These are phyloP conservation scores for Chaetomiaceae sp. DNA, from an alignment of 2,329 filamentous ascomycete species.

Conservation along the genomic window DNA sequence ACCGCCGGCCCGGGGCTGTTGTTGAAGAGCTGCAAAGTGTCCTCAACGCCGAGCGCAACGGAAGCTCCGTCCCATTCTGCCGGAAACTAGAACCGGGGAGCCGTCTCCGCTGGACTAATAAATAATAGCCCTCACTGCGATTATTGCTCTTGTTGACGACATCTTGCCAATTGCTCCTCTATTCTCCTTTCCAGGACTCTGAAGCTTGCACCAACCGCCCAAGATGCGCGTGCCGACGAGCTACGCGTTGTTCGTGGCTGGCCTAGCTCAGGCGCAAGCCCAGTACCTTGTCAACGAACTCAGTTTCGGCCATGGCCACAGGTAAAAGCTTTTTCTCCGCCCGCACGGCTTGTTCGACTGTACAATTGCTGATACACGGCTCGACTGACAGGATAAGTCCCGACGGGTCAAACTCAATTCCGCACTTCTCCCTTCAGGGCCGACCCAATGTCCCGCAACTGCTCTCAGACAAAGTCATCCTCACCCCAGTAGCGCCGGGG, in stretches of 20 bases:
- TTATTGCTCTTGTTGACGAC: background rate
- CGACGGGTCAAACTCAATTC: conserved; percentile 48
- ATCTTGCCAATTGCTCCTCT: background rate
- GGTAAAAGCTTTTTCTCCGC: conserved; percentile 40
- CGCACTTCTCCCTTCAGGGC: conserved; percentile 53
- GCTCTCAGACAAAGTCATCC: conserved; percentile 84
- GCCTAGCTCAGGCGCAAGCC: conserved; percentile 51
- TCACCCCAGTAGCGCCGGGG: conserved; percentile 84
- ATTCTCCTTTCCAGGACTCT: background rate
- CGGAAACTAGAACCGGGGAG: conserved; percentile 19
- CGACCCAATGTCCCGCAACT: conserved; percentile 54
- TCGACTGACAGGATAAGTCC: conserved; percentile 56
- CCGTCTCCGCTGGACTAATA: conserved; percentile 13
- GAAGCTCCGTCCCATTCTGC: conserved; percentile 15
- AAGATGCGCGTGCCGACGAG: conserved; percentile 41
- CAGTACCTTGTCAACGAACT: conserved; percentile 67
- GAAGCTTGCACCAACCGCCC: conserved; percentile 11
- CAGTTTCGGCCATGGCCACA: conserved; percentile 70
- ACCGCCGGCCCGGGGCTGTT: conserved; percentile 11
- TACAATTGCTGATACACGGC: conserved; percentile 1
- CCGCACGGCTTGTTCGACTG: background rate
- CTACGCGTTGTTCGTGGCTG: conserved; percentile 37
- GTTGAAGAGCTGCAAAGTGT: conserved; percentile 24
- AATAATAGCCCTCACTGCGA: conserved; percentile 10
- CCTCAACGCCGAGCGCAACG: conserved; percentile 16